Conservation (phyloP, 495 filamentous ascomycete species). For the Neurospora sp. region DNA sequence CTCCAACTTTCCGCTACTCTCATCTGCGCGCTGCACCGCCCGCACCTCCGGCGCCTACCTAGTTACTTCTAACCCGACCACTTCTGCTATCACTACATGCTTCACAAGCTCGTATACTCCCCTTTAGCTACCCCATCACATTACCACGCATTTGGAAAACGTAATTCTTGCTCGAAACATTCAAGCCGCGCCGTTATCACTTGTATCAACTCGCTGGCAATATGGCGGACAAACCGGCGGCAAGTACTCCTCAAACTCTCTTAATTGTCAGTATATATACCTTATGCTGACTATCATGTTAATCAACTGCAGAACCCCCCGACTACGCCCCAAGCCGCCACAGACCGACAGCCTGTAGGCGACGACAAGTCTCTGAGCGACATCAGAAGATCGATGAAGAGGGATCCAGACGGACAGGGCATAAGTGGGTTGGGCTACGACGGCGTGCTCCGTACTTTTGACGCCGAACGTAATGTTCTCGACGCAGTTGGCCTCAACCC, state of each 20-base stretch:
- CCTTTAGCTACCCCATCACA: not conserved
- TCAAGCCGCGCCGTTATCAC: not conserved
- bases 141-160: not conserved
- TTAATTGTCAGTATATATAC: not conserved
- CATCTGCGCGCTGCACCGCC: not conserved
- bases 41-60: not conserved
- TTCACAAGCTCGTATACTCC: not conserved
- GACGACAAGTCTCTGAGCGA: not conserved
- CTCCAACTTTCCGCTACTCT: not conserved
- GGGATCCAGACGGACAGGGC: not conserved
- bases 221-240: not conserved
- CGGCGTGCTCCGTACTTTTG: not conserved
- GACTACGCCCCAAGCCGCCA: not conserved
- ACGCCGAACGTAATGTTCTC: not conserved
- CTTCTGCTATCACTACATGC: not conserved
- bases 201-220: not conserved
- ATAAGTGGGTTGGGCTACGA: not conserved
- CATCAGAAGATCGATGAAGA: not conserved
- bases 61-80: not conserved
- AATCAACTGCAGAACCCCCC: not conserved
- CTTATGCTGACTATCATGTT: not conserved
- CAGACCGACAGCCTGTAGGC: not conserved
- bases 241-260: not conserved
- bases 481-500: not conserved
- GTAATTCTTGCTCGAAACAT: not conserved